Evolutionary conservation across 176 grass and related monocot genomes (phyloP).

Genomic region (Triticum monococcum): DNA sequence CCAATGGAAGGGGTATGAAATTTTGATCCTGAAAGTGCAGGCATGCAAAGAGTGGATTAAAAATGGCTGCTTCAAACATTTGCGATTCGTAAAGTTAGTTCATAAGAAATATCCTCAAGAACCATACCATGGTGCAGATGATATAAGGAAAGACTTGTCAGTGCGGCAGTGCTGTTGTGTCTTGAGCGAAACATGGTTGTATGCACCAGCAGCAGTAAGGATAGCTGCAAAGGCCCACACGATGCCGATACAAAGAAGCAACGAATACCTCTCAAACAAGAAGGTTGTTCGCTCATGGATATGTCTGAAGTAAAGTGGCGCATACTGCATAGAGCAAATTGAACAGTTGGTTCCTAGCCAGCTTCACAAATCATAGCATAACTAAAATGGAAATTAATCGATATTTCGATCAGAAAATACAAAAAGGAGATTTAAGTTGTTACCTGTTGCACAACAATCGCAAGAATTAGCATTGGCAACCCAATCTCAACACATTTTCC

Average conservation of each 20-base stretch:
- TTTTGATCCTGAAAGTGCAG: constrained; percentile 75
- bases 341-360: constrained; percentile 11
- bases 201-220: constrained; percentile 93
- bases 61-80: constrained; percentile 17
- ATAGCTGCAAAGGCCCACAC: constrained; percentile 95
- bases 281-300: constrained; percentile 39
- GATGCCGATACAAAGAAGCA: constrained; percentile 79
- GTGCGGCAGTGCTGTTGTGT: constrained; percentile 87
- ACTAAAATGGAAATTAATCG: not conserved
- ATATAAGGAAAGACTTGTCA: constrained; percentile 73
- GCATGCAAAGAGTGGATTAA: constrained; percentile 16
- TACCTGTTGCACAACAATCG: constrained; percentile 81
- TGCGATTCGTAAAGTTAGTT: not conserved
- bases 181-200: constrained; percentile 74
- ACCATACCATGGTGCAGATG: constrained; percentile 87
- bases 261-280: constrained; percentile 80
- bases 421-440: constrained; percentile 1
- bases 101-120: constrained; percentile 6
- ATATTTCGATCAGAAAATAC: constrained; percentile 9
- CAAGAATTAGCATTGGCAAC: constrained; percentile 87
- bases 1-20: constrained; percentile 96
- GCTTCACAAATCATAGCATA: constrained; percentile 19
- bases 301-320: constrained; percentile 51
- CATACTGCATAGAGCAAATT: constrained; percentile 59
- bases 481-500: constrained; percentile 99